Evolutionary conservation across 73 alveolate species (phyloP), one percentile per base, ranked within the genome.

Genomic region (Paramecium primaurelia): DNA sequence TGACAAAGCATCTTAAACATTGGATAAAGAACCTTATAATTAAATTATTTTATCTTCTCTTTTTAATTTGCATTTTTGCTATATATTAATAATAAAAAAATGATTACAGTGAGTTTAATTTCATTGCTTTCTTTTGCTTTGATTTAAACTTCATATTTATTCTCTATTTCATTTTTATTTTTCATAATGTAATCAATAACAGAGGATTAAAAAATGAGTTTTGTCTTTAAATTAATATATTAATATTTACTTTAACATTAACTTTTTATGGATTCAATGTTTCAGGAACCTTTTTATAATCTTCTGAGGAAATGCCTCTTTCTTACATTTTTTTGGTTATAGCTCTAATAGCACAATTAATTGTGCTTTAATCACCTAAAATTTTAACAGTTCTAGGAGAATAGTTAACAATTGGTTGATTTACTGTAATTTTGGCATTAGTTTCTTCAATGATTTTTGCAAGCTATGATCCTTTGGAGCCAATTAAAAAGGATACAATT

Each of bases 311-410:
- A 22, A 80, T 64, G 1, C 91, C 91, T 49, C 91, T 44, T 18
- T 80, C 91, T 25, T 80, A 80, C 58, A 80, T 80, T 44, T 80
- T 80, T 26, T 80, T 80, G 11, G 91, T 45, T 26, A 80, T 80
- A 20, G 58, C 75, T n/a, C 38, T 80, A 10, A 80, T 80, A 4
- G 91, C 91, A 22, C 22, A 25, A 80, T 26, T 16, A 11, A 80
- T 80, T 2, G 49, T 25, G n/a, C 30, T 25, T 8, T 59, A 10
- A 49, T 42, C 75, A 20, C 91, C 91, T 16, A 49, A 20, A 80
- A 64, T 73, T 40, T 80, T 80, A 25, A 80, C 91, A 26, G 91
- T 80, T 36, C 91, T 80, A 45, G 91, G 91, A 25, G 91, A 30
- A 16, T 40, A 80, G 4, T 80, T 80, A 51, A 45, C 44, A 11